Percentiles rank a stretch among this genome's conserved stretches.
phyloP scores from a whole-genome alignment of 257 asterid species.

The Ajuga chamaepitys region DNA sequence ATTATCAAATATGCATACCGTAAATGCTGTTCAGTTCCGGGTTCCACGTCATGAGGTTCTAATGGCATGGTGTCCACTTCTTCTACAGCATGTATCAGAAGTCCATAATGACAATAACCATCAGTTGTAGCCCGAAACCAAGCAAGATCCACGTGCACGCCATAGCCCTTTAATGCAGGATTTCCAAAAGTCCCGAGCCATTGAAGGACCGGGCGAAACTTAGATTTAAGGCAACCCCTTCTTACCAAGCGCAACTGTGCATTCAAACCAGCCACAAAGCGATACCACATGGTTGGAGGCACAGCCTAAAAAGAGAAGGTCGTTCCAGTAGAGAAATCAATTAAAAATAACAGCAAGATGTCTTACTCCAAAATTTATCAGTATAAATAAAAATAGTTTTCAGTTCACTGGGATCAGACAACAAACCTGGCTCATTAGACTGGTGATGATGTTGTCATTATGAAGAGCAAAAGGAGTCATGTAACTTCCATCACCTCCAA shows the following conservation, averaged over 20 bases:
- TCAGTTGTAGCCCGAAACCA: conserved; percentile 71
- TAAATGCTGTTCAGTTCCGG: conserved; percentile 38
- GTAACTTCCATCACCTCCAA: conserved; percentile 98
- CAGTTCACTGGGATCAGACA: conserved; percentile 4
- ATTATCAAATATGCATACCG: conserved; percentile 39
- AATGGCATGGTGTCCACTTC: conserved; percentile 38
- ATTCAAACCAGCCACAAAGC: conserved; percentile 98
- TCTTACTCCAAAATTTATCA: not conserved
- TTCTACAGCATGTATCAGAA: conserved; percentile 60
- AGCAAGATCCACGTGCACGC: conserved; percentile 78
- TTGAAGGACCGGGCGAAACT: conserved; percentile 59
- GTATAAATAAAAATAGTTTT: not conserved
- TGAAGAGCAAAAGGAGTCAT: conserved; percentile 90
- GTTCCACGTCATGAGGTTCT: conserved; percentile 40
- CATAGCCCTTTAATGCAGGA: conserved; percentile 66
- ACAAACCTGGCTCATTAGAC: conserved; percentile 97
- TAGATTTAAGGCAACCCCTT: conserved; percentile 70
- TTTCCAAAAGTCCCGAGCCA: conserved; percentile 86
- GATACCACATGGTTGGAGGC: conserved; percentile 94
- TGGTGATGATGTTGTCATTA: conserved; percentile 76
- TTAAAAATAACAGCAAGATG: not conserved
- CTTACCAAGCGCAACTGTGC: conserved; percentile 92
- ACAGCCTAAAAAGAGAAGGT: conserved; percentile 48
- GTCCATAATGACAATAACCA: conserved; percentile 76
- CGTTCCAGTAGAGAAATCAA: not conserved